Evolutionary conservation across 129 eudicot genomes (phyloP).

Genomic region (Flaveria robusta): DNA sequence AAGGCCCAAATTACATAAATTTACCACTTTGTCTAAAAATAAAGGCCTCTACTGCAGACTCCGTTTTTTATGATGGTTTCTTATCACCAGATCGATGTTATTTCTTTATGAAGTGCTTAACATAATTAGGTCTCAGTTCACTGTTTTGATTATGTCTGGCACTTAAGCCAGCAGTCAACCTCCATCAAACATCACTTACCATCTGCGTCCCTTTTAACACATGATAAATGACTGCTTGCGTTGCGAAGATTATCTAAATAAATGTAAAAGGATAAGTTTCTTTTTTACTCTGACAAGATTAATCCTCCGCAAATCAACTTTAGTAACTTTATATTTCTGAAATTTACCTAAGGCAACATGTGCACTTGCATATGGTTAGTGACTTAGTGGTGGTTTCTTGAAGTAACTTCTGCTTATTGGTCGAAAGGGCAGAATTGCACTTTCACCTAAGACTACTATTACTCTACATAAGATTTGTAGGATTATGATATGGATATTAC

Average conservation of each 20-base stretch:
- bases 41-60: background rate
- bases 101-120: background rate
- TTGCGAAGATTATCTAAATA: background rate
- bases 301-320: background rate
- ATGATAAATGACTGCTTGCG: background rate
- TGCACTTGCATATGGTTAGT: slow-evolving; percentile 11
- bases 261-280: background rate
- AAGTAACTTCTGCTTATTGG: background rate
- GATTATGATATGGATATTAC: slow-evolving; percentile 15
- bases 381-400: background rate
- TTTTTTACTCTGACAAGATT: background rate
- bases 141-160: background rate
- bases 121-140: background rate
- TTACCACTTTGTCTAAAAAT: background rate
- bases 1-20: background rate
- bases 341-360: background rate
- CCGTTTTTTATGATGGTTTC: background rate
- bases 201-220: background rate
- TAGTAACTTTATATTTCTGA: background rate
- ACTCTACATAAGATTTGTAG: background rate
- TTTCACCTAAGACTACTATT: slow-evolving; percentile 5
- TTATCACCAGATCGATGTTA: background rate
- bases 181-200: background rate
- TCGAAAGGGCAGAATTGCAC: slow-evolving; percentile 6
- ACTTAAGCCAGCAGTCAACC: slow-evolving; percentile 1